phyloP scores from a whole-genome alignment of 176 grass and related monocot species.

The Carex parvula region DNA sequence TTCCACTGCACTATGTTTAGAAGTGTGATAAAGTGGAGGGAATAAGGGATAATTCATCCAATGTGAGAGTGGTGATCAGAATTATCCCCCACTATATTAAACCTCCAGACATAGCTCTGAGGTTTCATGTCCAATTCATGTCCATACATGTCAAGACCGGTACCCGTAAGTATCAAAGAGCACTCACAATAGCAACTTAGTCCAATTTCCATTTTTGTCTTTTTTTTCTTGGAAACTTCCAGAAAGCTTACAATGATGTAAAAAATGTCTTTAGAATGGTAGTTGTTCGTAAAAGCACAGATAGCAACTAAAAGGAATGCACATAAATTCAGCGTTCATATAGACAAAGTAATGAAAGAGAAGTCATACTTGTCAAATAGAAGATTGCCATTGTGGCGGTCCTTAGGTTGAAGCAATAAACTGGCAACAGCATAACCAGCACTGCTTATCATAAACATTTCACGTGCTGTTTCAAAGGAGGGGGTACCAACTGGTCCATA shows the following conservation, averaged over 20 bases:
- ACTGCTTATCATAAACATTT: conserved; percentile 98
- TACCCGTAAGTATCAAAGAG: neutral
- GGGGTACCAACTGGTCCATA: conserved; percentile 92
- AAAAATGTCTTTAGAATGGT: neutral
- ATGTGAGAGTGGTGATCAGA: neutral
- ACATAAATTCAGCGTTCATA: conserved; percentile 12
- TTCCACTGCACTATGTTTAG: neutral
- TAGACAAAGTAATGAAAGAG: conserved; percentile 26
- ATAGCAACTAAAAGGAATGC: neutral
- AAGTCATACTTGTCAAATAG: conserved; percentile 83
- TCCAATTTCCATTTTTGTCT: neutral
- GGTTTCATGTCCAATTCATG: neutral
- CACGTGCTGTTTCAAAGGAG: conserved; percentile 83
- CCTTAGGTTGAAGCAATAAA: conserved; percentile 95
- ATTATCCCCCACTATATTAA: neutral
- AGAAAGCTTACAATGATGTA: conserved; percentile 1
- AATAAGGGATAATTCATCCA: neutral
- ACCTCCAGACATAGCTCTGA: neutral
- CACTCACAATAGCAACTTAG: neutral
- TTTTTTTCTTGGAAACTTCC: neutral
- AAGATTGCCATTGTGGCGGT: conserved; percentile 99
- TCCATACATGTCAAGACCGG: neutral
- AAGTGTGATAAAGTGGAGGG: neutral
- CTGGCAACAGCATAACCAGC: conserved; percentile 99
- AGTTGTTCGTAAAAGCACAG: conserved; percentile 8